Evolutionary conservation across 2,329 filamentous ascomycete species (phyloP).

Genomic region (Amesomyces nigricolor): DNA sequence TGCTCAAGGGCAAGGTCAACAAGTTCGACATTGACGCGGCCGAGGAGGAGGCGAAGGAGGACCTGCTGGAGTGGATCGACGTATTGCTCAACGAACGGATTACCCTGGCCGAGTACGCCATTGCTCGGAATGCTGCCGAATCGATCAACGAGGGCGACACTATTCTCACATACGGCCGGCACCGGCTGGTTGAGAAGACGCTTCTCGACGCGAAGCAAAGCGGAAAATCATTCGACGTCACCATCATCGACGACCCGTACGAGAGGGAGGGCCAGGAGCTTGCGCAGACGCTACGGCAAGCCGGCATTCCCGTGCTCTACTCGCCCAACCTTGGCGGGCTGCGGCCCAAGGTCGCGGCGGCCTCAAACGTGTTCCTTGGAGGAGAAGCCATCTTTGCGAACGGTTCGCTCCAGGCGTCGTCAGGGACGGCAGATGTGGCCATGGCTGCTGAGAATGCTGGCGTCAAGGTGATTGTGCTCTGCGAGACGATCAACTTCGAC

Average conservation of each 20-base stretch:
- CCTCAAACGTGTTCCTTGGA: constrained; percentile 72
- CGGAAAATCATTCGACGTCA: constrained; percentile 74
- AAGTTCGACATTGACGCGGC: constrained; percentile 81
- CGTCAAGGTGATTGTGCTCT: constrained; percentile 80
- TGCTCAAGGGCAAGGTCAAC: constrained; percentile 87
- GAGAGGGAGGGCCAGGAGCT: constrained; percentile 51
- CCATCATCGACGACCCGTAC: constrained; percentile 69
- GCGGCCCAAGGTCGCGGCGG: constrained; percentile 61
- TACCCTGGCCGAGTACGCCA: constrained; percentile 78
- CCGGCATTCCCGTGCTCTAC: constrained; percentile 75
- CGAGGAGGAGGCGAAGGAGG: constrained; percentile 74
- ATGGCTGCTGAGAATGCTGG: constrained; percentile 71
- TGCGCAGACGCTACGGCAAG: constrained; percentile 60
- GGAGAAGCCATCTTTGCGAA: constrained; percentile 96
- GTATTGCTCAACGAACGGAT: constrained; percentile 87
- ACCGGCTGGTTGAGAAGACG: constrained; percentile 77
- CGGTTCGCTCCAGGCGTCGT: constrained; percentile 79
- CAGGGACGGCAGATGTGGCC: constrained; percentile 81
- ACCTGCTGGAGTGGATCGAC: constrained; percentile 76
- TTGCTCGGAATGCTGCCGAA: constrained; percentile 67
- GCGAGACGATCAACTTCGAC: constrained; percentile 93
- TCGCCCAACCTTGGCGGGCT: constrained; percentile 70
- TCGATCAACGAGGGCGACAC: constrained; percentile 76
- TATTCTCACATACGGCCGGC: constrained; percentile 81
- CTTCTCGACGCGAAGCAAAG: constrained; percentile 64